Evolutionary conservation across 352 stramenopile species (phyloP).

Genomic region (Labyrinthula sp.): DNA sequence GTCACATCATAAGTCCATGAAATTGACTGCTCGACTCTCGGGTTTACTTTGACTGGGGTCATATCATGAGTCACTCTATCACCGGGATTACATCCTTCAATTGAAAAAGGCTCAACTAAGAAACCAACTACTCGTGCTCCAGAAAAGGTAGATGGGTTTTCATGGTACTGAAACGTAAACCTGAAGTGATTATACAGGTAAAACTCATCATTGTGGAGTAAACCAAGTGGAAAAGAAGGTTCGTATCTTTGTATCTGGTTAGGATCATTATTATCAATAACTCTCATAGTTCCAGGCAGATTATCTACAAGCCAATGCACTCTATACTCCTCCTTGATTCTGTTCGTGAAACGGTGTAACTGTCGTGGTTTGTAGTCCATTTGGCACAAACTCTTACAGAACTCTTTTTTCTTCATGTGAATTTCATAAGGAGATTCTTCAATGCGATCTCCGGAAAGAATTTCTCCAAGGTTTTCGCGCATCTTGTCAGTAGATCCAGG

Average conservation of each 20-base stretch:
- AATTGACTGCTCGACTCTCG: too few relatives aligned
- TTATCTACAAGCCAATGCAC: conserved; percentile 85
- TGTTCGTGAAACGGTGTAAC: conserved; percentile 44
- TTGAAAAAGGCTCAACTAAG: conserved; percentile 82
- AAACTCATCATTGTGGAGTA: conserved; percentile 44
- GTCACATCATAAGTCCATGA: conserved; percentile 91
- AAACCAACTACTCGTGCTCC: conserved; percentile 94
- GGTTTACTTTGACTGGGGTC: conserved; percentile 42
- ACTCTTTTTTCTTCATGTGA: conserved; percentile 71
- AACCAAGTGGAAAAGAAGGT: conserved; percentile 57
- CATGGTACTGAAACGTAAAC: conserved; percentile 92
- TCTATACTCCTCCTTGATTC: conserved; percentile 40
- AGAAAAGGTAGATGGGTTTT: conserved; percentile 33
- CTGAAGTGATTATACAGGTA: conserved; percentile 96
- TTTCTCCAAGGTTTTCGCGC: conserved; percentile 93
- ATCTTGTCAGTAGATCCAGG: conserved; percentile 37
- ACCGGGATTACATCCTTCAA: conserved; percentile 34
- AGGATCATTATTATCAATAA: conserved; percentile 42
- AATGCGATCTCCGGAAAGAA: conserved; percentile 91
- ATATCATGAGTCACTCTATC: conserved; percentile 36
- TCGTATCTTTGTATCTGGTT: conserved; percentile 33
- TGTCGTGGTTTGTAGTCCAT: conserved; percentile 36
- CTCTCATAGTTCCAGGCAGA: conserved; percentile 59
- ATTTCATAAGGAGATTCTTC: conserved; percentile 92
- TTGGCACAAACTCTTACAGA: conserved; percentile 57